Base-by-base conservation (phyloP, 1,284 basidiomycete genomes). In the Cutaneotrichosporon dermatis region DNA sequence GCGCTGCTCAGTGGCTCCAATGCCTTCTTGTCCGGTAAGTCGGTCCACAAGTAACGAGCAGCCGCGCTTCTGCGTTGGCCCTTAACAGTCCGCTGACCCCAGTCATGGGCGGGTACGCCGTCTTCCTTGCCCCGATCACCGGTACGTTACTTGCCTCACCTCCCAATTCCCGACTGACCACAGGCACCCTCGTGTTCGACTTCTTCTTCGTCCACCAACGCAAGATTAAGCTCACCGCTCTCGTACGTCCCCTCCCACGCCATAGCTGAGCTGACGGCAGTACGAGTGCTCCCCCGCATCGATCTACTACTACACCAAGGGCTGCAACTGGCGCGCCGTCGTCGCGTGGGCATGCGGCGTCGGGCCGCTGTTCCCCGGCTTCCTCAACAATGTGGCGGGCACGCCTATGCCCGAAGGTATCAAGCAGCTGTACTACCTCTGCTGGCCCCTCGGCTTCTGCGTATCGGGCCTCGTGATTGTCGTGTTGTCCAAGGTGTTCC, bases 91-190 rank as follows among this genome's bases (percentile, higher is more conserved):
- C 7, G 36, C 49, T 51, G 2, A 51, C 49, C 7, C 10, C 15
- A 11, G 77, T 76, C 68, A 66, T 76, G 64, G 60, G 60, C 36
- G 73, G 71, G 3, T 77, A 75, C 62, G 68, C 72, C 43, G 72
- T 74, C 54, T 74, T 76, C 46, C 67, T 76, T 2, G 70, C 69
- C 3, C 76, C 75, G 0, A 65, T 76, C 50, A 64, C 73, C 7
- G 25, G 25, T 25, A 25, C 25, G 25, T 25, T 3, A 2, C 25
- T 3, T 25, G 25, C 25, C 25, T 25, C 25, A 25, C 25, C 25
- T 25, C 25, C 25, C 3, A 2, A 25, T 25, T 25, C 25, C 25
- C 25, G 2, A 2, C 25, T 25, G 25, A 25, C 25, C 2, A 25
- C 25, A 25, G 59, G 69, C 6, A 74, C 75, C 59, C 72, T 76